Percentiles rank a stretch among this genome's conserved stretches.
Evolutionary conservation across 1,139 yeast species (phyloP).

Genomic region (Scheffersomyces cryptocercus): DNA sequence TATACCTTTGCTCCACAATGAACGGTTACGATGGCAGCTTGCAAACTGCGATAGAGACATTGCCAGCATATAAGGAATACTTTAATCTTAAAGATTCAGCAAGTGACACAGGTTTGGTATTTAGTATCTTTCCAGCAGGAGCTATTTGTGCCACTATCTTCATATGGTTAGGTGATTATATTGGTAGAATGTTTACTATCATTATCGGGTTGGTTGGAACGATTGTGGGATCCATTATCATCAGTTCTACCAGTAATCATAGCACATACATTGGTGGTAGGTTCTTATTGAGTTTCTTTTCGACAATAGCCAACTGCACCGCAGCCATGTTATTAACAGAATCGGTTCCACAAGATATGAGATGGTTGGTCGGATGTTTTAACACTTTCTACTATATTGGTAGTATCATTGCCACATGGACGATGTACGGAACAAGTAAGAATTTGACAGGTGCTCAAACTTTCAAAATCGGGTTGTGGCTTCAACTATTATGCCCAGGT

Average conservation of each 20-base stretch:
- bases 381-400: conserved; percentile 26
- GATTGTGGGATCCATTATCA: conserved; percentile 24
- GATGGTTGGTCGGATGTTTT: conserved; percentile 22
- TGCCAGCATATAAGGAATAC: background rate
- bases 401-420: conserved; percentile 26
- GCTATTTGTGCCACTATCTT: conserved; percentile 14
- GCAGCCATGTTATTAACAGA: conserved; percentile 26
- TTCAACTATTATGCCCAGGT: conserved; percentile 21
- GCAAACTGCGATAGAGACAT: background rate
- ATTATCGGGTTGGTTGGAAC: conserved; percentile 18
- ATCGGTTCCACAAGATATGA: conserved; percentile 23
- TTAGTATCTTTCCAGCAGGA: conserved; percentile 20
- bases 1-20: background rate
- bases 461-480: conserved; percentile 20
- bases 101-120: conserved; percentile 21
- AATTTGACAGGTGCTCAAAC: conserved; percentile 18
- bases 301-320: conserved; percentile 17
- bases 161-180: conserved; percentile 10
- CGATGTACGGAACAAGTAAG: conserved; percentile 25
- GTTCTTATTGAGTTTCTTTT: conserved; percentile 16
- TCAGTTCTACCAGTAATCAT: conserved; percentile 19
- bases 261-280: conserved; percentile 24
- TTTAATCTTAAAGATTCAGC: conserved; percentile 9
- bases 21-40: conserved; percentile 1
- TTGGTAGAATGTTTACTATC: conserved; percentile 18